phyloP scores from a whole-genome alignment of 805 yeast species.

The Sugiyamaella americana region DNA sequence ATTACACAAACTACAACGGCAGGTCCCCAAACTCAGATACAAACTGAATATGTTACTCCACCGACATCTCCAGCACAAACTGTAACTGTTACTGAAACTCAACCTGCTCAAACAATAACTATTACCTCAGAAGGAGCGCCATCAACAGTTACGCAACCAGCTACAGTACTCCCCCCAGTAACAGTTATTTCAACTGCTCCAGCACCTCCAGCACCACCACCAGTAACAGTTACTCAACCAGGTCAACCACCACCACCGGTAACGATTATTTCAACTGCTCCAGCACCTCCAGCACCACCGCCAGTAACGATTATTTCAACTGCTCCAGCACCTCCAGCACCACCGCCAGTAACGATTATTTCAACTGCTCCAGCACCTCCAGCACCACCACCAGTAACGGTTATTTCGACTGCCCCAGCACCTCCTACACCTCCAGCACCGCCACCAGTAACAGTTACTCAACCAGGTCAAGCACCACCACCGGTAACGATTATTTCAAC shows the following conservation, averaged over 20 bases:
- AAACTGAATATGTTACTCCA: too few species aligned
- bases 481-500: too few species aligned
- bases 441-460: slow-evolving; percentile 19
- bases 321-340: too few species aligned
- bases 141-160: slow-evolving; percentile 6
- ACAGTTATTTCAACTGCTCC: too few species aligned
- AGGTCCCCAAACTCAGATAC: too few species aligned
- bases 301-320: slow-evolving; percentile 11
- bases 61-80: too few species aligned
- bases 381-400: not conserved
- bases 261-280: not conserved
- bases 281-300: slow-evolving; percentile 13
- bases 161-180: slow-evolving; percentile 6
- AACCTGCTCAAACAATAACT: slow-evolving; percentile 6
- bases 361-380: slow-evolving; percentile 3
- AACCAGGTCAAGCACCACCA: slow-evolving; percentile 6
- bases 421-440: not conserved
- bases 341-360: slow-evolving; percentile 7
- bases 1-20: too few species aligned
- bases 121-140: slow-evolving; percentile 3
- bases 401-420: slow-evolving; percentile 5
- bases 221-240: slow-evolving; percentile 11
- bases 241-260: slow-evolving; percentile 9
- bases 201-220: too few species aligned
- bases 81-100: slow-evolving; percentile 11